These are phyloP conservation scores for Neopestalotiopsis rosae DNA, from an alignment of 2,329 filamentous ascomycete genomes.

Conservation along the genomic window DNA sequence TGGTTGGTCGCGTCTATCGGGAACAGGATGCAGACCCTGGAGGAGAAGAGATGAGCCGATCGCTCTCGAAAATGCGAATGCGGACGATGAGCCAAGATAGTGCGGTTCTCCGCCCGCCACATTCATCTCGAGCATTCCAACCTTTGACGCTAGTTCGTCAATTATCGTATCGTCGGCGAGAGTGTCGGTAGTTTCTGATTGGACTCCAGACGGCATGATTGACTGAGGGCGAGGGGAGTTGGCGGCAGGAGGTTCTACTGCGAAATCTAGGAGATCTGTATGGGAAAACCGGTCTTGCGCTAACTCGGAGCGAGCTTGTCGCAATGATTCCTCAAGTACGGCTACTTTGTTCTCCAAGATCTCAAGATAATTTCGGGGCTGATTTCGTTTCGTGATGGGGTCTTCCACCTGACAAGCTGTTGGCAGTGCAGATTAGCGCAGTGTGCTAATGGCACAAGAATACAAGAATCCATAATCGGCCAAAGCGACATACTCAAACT, in stretches of 20 bases:
- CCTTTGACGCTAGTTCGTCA: conserved; percentile 33
- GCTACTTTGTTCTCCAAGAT: conserved; percentile 33
- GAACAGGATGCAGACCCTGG: neutral
- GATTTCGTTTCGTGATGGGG: conserved; percentile 38
- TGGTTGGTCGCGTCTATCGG: conserved; percentile 13
- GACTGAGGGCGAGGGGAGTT: neutral
- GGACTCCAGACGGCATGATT: neutral
- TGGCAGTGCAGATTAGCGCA: no score
- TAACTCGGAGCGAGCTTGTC: conserved; percentile 32
- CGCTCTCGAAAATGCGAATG: conserved; percentile 37
- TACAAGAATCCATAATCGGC: no score
- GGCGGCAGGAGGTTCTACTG: neutral
- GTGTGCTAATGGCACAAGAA: no score
- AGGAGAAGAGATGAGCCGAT: conserved; percentile 30
- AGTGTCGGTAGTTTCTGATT: conserved; percentile 1
- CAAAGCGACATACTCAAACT: no score
- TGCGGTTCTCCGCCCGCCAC: conserved; percentile 41
- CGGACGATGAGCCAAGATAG: conserved; percentile 43
- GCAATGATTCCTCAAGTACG: conserved; percentile 37
- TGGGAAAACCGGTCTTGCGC: conserved; percentile 26
- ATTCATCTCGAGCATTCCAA: conserved; percentile 29
- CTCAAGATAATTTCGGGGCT: conserved; percentile 38
- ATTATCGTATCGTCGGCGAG: conserved; percentile 24
- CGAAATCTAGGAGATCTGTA: neutral
- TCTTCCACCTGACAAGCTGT: conserved; percentile 39